Base-by-base conservation (phyloP, 2,329 filamentous ascomycete genomes). In the Aspergillus sclerotialis region DNA sequence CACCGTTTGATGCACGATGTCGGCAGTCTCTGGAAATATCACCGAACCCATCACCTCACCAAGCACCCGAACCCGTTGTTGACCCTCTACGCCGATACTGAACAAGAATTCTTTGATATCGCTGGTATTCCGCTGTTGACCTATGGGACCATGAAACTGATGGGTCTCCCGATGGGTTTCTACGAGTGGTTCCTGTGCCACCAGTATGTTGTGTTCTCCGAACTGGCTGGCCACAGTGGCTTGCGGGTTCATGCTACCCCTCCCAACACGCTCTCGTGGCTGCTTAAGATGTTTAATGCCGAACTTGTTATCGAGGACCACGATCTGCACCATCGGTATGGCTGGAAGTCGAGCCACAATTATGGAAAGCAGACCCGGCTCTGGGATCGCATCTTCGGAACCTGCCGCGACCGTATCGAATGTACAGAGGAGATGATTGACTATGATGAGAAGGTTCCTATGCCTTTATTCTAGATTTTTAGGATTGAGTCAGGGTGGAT, bases 101-200 rank as follows among this genome's bases (percentile, higher is more conserved):
- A 60, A 31, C 63, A 66, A 35, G 61, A 65, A 35, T 43, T 64
- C 8, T 56, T 63, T 33, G 61, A 67, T 35, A 60, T 65, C 19
- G 52, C 50, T 11, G 56, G 52, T 14, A 54, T 67, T n/a, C 63
- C 63, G 0, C 33, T 64, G 16, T 36, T 63, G 17, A 52, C 61
- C 3, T 66, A 53, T 37, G 41, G 42, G n/a, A 56, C 53, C 1
- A 33, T 65, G 21, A 58, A 50, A 31, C 8, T 43, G 2, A 47
- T 58, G 10, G 60, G 61, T 0, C 28, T 66, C 1, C 62, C 61
- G 1, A 58, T 67, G 55, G 61, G 59, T 3, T 67, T 67, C 43
- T 66, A 66, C 32, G 63, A 66, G 15, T 63, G 58, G 60, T 66
- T 62, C 60, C 37, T 67, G 10, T 66, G 63, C 42, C 56, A 65